Conservation (phyloP, 768 basidiomycete species). For the Vararia minispora region DNA sequence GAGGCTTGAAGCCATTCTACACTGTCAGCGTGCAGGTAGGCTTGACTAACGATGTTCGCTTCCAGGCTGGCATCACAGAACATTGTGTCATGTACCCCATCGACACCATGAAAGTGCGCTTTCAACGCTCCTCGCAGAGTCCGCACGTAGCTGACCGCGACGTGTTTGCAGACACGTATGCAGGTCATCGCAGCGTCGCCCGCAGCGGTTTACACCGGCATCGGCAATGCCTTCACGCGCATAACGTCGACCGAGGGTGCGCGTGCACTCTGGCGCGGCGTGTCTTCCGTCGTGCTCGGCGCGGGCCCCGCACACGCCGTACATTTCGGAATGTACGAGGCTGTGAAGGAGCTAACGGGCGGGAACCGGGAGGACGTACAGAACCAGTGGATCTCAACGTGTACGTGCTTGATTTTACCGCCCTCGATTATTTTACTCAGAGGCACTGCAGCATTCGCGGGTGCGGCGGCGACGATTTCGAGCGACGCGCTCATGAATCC, state of each 20-base stretch:
- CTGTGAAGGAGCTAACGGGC: constrained; percentile 85
- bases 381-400: constrained; percentile 82
- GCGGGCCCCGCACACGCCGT: constrained; percentile 98
- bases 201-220: constrained; percentile 76
- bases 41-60: too few species aligned
- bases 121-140: neutral
- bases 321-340: constrained; percentile 94
- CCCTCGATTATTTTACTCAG: neutral
- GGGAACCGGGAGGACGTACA: constrained; percentile 58
- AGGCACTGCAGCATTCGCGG: constrained; percentile 60
- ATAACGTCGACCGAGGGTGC: constrained; percentile 94
- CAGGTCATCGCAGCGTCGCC: constrained; percentile 89
- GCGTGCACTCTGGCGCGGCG: constrained; percentile 88
- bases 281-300: constrained; percentile 89
- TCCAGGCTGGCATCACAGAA: constrained; percentile 94
- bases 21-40: too few species aligned
- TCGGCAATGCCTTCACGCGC: constrained; percentile 82
- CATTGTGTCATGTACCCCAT: constrained; percentile 98
- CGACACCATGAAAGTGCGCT: constrained; percentile 90
- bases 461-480: constrained; percentile 88
- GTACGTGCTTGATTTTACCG: constrained; percentile 33
- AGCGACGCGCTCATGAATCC: constrained; percentile 99
- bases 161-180: constrained; percentile 84
- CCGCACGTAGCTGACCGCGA: neutral
- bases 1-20: too few species aligned